Evolutionary conservation across 108 stramenopile species (phyloP).

Genomic region (Seminavis robusta): DNA sequence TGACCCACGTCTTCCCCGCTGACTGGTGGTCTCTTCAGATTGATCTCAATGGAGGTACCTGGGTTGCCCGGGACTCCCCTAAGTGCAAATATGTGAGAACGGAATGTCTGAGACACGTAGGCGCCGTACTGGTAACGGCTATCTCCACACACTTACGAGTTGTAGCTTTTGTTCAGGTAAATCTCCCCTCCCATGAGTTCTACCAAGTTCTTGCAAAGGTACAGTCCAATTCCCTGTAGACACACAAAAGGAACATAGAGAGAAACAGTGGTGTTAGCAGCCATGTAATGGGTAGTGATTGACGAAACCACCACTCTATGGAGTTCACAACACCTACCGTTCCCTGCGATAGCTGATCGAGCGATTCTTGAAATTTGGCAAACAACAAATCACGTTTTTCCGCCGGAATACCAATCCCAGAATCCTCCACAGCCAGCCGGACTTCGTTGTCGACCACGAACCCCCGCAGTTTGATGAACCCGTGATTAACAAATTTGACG

Average conservation of each 20-base stretch:
- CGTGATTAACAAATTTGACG: conserved; percentile 14
- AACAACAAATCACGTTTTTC: conserved; percentile 12
- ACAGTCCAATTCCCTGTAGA: conserved; percentile 19
- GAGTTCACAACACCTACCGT: conserved; percentile 8
- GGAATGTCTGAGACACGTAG: too few species aligned
- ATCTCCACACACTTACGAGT: too few species aligned
- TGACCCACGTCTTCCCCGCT: too few species aligned
- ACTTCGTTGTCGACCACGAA: conserved; percentile 3
- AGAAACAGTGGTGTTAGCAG: too few species aligned
- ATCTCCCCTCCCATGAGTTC: conserved; percentile 42
- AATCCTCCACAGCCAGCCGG: conserved; percentile 15
- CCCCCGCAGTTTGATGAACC: conserved; percentile 13
- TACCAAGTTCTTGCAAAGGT: conserved; percentile 9
- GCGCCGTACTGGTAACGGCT: too few species aligned
- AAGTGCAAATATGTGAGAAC: too few species aligned
- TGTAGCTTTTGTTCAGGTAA: conserved; percentile 26
- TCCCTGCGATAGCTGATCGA: conserved; percentile 20
- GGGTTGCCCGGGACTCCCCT: too few species aligned
- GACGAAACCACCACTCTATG: conserved; percentile 10
- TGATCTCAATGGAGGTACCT: too few species aligned
- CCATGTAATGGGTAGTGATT: conserved; percentile 7
- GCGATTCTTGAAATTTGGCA: conserved; percentile 17
- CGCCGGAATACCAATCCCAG: conserved; percentile 18
- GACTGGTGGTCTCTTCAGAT: too few species aligned
- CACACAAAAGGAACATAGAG: too few species aligned